phyloP scores from a whole-genome alignment of 305 asterid species.

The Fraxinus albicans region DNA sequence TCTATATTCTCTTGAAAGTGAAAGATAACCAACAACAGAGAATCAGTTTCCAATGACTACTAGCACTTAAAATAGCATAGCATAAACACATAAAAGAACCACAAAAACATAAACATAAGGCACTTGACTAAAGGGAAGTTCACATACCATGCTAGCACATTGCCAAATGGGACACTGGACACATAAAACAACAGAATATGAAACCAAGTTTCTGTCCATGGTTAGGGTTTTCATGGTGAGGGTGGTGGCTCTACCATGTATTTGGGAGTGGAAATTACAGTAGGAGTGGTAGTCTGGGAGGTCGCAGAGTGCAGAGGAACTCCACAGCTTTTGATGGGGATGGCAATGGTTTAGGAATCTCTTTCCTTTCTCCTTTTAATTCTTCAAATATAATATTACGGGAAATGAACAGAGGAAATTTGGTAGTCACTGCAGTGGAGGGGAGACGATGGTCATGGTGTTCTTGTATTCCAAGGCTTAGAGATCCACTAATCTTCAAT shows the following conservation, averaged over 20 bases:
- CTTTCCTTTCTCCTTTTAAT: not conserved
- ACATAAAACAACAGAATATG: not conserved
- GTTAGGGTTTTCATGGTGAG: not conserved
- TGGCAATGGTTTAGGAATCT: not conserved
- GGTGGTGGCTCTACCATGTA: not conserved
- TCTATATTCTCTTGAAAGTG: not conserved
- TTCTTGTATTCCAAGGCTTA: not conserved
- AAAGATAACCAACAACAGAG: not conserved
- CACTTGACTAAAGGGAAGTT: not conserved
- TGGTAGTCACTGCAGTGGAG: not conserved
- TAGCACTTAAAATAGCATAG: not conserved
- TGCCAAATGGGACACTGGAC: not conserved
- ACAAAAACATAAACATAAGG: not conserved
- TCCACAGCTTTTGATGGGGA: not conserved
- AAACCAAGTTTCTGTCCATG: not conserved
- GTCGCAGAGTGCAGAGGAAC: not conserved
- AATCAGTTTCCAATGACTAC: not conserved
- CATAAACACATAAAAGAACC: not conserved
- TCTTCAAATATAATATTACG: not conserved
- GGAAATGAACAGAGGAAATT: not conserved
- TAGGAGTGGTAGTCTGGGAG: not conserved
- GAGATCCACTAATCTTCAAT: not conserved
- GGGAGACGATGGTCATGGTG: not conserved
- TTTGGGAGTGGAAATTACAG: not conserved
- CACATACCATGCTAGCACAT: not conserved